A percentile compares a stretch with the other conserved stretches of the same genome.
Conservation (phyloP, 2,329 filamentous ascomycete species). For the Ceratocystis cubensis region DNA sequence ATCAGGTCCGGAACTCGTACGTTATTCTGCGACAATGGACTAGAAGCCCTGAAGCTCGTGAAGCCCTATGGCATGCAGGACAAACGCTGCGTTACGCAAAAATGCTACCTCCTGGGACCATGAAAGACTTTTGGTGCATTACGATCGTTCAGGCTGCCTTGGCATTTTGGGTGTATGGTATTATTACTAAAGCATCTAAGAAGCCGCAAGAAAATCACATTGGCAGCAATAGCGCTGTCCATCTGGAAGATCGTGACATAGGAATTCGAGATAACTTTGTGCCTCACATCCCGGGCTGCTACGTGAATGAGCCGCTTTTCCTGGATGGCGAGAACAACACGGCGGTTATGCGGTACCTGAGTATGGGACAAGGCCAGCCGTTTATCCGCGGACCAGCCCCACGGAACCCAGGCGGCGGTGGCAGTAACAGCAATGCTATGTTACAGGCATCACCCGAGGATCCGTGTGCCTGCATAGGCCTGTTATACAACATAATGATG, state of each 20-base stretch:
- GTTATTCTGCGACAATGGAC: conserved; percentile 48
- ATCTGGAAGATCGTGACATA: not conserved
- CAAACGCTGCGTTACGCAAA: conserved; percentile 52
- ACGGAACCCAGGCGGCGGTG: not conserved
- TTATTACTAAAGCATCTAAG: conserved; percentile 33
- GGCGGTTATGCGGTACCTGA: conserved; percentile 44
- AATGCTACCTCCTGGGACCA: conserved; percentile 37
- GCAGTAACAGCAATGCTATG: not conserved
- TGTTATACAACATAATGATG: conserved; percentile 44
- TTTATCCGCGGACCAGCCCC: conserved; percentile 32
- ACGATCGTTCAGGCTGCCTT: conserved; percentile 56
- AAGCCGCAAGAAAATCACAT: conserved; percentile 23
- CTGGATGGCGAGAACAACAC: conserved; percentile 45
- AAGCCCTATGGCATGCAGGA: conserved; percentile 54
- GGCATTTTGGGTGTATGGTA: conserved; percentile 56
- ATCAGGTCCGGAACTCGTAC: conserved; percentile 49
- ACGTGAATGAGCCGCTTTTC: conserved; percentile 33
- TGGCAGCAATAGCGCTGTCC: not conserved
- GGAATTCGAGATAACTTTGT: conserved; percentile 21
- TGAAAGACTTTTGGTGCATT: conserved; percentile 56
- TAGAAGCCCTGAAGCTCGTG: conserved; percentile 41
- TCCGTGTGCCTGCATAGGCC: conserved; percentile 45
- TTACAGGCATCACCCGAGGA: conserved; percentile 39
- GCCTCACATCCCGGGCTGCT: conserved; percentile 25
- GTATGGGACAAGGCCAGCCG: conserved; percentile 41